Conservation (phyloP, 208 protist species). For the Crithidia expoeki region DNA sequence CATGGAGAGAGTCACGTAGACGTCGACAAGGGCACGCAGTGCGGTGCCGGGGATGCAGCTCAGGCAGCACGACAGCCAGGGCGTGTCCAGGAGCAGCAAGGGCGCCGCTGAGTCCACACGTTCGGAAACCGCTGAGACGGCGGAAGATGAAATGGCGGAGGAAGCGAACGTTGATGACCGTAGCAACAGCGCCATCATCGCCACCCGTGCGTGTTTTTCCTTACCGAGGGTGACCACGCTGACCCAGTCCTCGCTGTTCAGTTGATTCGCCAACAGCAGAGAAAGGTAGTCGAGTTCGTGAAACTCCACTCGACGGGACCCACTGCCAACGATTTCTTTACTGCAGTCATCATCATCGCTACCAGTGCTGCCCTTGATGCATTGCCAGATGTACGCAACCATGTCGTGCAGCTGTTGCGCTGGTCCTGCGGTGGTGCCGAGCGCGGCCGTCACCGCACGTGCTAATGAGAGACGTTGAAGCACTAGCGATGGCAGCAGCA, state of each 20-base stretch:
- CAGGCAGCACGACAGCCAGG: slow-evolving; percentile 61
- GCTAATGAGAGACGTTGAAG: slow-evolving; percentile 56
- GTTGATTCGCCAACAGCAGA: slow-evolving; percentile 41
- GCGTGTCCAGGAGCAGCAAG: slow-evolving; percentile 3
- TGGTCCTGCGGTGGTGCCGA: slow-evolving; percentile 39
- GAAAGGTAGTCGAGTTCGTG: neutral
- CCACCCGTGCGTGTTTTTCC: slow-evolving; percentile 43
- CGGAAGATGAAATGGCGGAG: neutral
- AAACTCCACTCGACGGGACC: neutral
- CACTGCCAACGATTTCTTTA: neutral
- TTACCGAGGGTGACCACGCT: slow-evolving; percentile 59
- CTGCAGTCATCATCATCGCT: neutral
- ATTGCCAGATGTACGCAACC: slow-evolving; percentile 47
- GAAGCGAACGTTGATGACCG: slow-evolving; percentile 20
- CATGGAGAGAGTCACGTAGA: slow-evolving; percentile 44
- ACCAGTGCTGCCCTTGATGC: slow-evolving; percentile 10
- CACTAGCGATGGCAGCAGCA: slow-evolving; percentile 27
- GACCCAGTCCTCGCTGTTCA: slow-evolving; percentile 65
- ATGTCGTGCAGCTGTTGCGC: slow-evolving; percentile 39
- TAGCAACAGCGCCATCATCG: slow-evolving; percentile 59
- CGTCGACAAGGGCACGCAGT: slow-evolving; percentile 65
- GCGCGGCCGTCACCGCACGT: slow-evolving; percentile 44
- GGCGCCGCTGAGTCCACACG: neutral
- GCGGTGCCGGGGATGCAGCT: slow-evolving; percentile 46
- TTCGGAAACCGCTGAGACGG: neutral